Evolutionary conservation across 176 grass and related monocot genomes (phyloP).

Genomic region (Oryza longistaminata): DNA sequence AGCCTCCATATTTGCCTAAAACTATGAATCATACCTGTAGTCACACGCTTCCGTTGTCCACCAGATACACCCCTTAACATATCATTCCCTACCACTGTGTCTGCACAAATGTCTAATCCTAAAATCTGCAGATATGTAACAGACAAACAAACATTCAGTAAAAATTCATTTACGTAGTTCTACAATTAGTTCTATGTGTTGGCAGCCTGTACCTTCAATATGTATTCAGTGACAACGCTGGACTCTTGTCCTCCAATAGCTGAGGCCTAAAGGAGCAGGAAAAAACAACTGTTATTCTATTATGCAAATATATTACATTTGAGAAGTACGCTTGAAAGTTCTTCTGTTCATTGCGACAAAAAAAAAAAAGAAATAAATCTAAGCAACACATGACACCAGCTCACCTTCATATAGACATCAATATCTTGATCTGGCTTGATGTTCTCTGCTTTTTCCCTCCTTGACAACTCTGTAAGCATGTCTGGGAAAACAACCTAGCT

Average conservation of each 20-base stretch:
- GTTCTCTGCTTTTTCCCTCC: neutral
- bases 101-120: slow-evolving; percentile 85
- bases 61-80: slow-evolving; percentile 95
- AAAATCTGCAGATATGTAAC: slow-evolving; percentile 58
- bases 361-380: neutral
- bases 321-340: slow-evolving; percentile 6
- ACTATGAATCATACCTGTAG: slow-evolving; percentile 61
- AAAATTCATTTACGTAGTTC: neutral
- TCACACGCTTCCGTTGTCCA: slow-evolving; percentile 90
- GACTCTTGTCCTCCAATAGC: slow-evolving; percentile 74
- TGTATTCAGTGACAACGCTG: slow-evolving; percentile 85
- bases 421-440: neutral
- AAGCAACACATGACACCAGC: neutral
- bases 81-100: slow-evolving; percentile 83
- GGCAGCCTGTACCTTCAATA: slow-evolving; percentile 70
- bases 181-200: slow-evolving; percentile 10
- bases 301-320: neutral
- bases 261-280: slow-evolving; percentile 56
- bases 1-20: slow-evolving; percentile 6
- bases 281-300: slow-evolving; percentile 16
- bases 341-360: neutral
- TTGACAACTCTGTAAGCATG: neutral
- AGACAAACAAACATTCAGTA: neutral
- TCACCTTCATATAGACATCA: neutral
- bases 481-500: slow-evolving; percentile 42